Percentiles rank a stretch among this genome's conserved stretches.
phyloP scores from a whole-genome alignment of 2,329 filamentous ascomycete species.

The Clonostachys sp. region DNA sequence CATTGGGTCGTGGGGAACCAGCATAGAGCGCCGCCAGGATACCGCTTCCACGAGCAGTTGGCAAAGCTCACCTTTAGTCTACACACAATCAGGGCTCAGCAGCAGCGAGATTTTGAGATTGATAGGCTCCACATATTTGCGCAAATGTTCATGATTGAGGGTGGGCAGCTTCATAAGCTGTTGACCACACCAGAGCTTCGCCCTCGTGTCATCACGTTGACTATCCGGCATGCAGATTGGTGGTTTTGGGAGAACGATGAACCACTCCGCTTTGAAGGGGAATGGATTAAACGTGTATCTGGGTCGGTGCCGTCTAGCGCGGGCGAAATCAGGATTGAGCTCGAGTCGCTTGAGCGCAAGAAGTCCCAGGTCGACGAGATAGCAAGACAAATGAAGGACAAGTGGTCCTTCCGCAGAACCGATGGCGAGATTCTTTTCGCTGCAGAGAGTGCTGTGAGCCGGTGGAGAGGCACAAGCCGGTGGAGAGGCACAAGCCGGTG shows the following conservation, averaged over 20 bases:
- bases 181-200: constrained; percentile 18
- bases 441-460: constrained; percentile 11
- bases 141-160: constrained; percentile 32
- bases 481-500: constrained; percentile 39
- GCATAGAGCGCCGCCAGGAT: constrained; percentile 21
- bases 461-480: constrained; percentile 39
- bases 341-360: constrained; percentile 42
- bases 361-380: constrained; percentile 37
- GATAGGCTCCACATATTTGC: constrained; percentile 31
- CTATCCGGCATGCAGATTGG: constrained; percentile 44
- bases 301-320: constrained; percentile 21
- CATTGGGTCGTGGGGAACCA: constrained; percentile 23
- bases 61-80: too few species aligned
- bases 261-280: constrained; percentile 23
- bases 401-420: constrained; percentile 25
- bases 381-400: constrained; percentile 23
- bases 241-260: constrained; percentile 35
- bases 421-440: constrained; percentile 2
- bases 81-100: too few species aligned
- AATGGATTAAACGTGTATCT: constrained; percentile 24
- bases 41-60: background rate
- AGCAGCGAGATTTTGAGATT: constrained; percentile 11
- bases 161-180: constrained; percentile 13
- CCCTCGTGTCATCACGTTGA: constrained; percentile 32
- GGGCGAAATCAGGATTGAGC: constrained; percentile 32